Evolutionary conservation across 495 filamentous ascomycete genomes (phyloP), one percentile per base, ranked within the genome.

Genomic region (Friedmanniomyces simplex): DNA sequence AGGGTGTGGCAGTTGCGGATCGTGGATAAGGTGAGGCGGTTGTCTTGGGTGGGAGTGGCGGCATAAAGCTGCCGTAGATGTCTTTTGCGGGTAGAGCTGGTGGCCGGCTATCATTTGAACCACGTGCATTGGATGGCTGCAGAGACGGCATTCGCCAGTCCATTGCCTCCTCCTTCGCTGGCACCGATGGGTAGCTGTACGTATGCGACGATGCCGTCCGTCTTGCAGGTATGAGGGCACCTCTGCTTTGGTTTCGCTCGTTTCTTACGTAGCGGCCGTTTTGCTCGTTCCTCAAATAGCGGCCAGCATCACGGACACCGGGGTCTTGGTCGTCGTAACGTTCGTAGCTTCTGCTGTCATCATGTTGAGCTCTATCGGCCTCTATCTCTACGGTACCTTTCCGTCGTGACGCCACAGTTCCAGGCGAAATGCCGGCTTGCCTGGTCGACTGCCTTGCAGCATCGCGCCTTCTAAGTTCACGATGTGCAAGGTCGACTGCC

Each of bases 401-500:
- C 18, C 84, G 77, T 47, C 80, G 77, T 50, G 65, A 71, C 50
- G 76, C 74, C 58, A 81, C 78, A 52, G 80, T 81, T 16, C 80
- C 79, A 16, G 73, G 73, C 0, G 74, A 71, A 11, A 80, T 66
- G 2, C 80, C 79, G 11, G 79, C 73, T 61, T 78, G 72, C 8
- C 81, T 73, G 12, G 75, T 77, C 5, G 79, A 76, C 53, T 74
- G 76, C 50, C 79, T 74, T 13, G 76, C 75, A 8, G 77, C 78
- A 54, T 84, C 82, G 59, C 89, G 75, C 49, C 88, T 79, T 48
- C 70, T 75, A 45, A 91, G 81, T 69, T 95, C 88, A 20, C 77
- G 82, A 53, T 83, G 80, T 0, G 88, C 88, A 36, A 95, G 63
- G 59, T 84, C 77, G 6, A 94, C 85, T 10, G 89, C 89, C 37